Evolutionary conservation across 2,329 filamentous ascomycete genomes (phyloP).

Genomic region (Penicillium sp.): DNA sequence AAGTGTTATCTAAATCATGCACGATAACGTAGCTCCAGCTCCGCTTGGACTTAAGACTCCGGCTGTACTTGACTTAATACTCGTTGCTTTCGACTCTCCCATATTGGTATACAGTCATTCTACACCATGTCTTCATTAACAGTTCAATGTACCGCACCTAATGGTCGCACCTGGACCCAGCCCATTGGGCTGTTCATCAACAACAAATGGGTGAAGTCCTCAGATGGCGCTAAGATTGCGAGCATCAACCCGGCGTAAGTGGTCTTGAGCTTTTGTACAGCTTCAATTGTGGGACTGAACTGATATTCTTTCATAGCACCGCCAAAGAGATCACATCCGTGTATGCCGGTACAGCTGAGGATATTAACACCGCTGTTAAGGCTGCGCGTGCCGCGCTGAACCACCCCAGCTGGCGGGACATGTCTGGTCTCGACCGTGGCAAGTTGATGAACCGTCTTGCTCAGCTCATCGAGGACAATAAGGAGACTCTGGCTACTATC

Average conservation of each 20-base stretch:
- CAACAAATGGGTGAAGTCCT: slow-evolving; percentile 44
- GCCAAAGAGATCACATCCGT: slow-evolving; percentile 29
- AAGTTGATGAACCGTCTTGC: slow-evolving; percentile 67
- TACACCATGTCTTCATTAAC: slow-evolving; percentile 26
- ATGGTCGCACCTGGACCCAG: slow-evolving; percentile 39
- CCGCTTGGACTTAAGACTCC: slow-evolving; percentile 11
- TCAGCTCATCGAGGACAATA: slow-evolving; percentile 62
- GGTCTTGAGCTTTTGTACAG: neutral
- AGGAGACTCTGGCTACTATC: slow-evolving; percentile 58
- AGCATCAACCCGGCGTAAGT: slow-evolving; percentile 36
- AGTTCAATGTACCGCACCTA: slow-evolving; percentile 39
- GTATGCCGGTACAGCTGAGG: slow-evolving; percentile 32
- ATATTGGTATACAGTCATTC: neutral
- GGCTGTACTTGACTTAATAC: slow-evolving; percentile 9
- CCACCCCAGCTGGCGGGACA: slow-evolving; percentile 29
- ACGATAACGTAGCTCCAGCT: slow-evolving; percentile 7
- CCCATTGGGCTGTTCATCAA: slow-evolving; percentile 47
- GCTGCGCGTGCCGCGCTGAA: slow-evolving; percentile 33
- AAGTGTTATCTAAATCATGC: slow-evolving; percentile 2
- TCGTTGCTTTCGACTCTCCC: slow-evolving; percentile 4
- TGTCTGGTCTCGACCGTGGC: slow-evolving; percentile 57
- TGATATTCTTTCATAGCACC: neutral
- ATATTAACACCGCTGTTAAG: slow-evolving; percentile 36
- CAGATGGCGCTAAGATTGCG: slow-evolving; percentile 37
- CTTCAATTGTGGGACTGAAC: slow-evolving; percentile 16